Conservation (phyloP, 306 rosid genomes). For the Arachis hypogaea region DNA sequence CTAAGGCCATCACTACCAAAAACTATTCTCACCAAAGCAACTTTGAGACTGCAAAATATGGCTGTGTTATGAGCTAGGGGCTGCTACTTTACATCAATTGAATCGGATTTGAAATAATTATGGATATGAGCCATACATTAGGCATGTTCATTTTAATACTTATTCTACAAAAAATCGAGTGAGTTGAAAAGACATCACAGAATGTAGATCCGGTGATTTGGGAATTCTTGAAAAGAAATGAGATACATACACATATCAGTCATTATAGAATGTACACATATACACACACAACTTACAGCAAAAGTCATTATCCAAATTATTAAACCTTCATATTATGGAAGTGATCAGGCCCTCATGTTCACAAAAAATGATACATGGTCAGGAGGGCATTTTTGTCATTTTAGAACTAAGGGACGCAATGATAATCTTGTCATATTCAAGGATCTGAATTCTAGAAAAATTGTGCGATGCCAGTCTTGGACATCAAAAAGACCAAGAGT, state of each 20-base stretch:
- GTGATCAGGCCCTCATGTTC: not conserved
- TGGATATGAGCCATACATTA: not conserved
- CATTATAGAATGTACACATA: not conserved
- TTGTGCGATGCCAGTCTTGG: no score
- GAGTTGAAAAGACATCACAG: not conserved
- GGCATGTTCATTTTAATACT: not conserved
- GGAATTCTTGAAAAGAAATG: not conserved
- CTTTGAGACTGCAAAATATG: no score
- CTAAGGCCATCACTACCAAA: constrained; percentile 1
- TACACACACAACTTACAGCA: not conserved
- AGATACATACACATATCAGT: not conserved
- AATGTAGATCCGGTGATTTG: not conserved
- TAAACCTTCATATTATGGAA: constrained; percentile 8
- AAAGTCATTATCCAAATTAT: not conserved
- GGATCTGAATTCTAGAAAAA: no score
- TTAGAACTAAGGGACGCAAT: no score
- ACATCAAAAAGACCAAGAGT: no score
- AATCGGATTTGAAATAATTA: not conserved
- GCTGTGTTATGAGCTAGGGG: no score
- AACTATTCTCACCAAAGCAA: not conserved
- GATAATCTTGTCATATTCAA: no score
- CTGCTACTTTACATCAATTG: no score
- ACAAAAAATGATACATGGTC: not conserved
- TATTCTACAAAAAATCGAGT: not conserved
- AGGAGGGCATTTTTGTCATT: no score